Conservation (phyloP, 139 green algal genomes). For the Haematococcus sp. region DNA sequence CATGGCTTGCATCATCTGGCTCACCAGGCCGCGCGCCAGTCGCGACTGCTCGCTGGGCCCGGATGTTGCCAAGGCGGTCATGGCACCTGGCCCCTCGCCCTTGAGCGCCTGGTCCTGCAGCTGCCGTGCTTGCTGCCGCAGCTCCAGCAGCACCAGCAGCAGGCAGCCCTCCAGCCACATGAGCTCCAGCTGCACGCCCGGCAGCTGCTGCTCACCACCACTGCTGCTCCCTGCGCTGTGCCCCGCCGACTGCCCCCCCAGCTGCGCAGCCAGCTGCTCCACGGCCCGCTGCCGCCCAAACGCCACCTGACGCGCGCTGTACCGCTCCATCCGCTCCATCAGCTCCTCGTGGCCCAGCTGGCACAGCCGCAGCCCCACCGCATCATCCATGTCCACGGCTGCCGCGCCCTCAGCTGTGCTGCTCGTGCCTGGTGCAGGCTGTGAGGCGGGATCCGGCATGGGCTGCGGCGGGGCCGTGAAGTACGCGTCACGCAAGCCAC, state of each 20-base stretch:
- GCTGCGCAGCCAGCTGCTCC: no score
- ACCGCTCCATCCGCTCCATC: conserved; percentile 1
- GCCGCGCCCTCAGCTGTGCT: background rate
- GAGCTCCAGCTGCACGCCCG: background rate
- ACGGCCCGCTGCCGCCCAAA: no score
- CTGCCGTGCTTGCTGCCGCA: background rate
- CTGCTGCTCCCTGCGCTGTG: no score
- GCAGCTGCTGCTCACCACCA: background rate
- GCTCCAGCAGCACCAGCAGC: conserved; percentile 13
- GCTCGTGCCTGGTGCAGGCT: background rate
- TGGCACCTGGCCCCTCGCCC: background rate
- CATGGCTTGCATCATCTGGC: conserved; percentile 13
- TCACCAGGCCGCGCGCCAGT: background rate
- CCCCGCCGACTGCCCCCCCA: no score
- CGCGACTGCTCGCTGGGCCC: background rate
- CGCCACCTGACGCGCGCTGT: background rate
- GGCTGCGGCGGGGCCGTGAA: background rate
- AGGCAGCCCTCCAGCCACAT: conserved; percentile 21
- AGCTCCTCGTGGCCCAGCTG: conserved; percentile 3
- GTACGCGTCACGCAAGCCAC: background rate
- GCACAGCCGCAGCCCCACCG: conserved; percentile 5
- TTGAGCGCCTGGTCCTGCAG: background rate
- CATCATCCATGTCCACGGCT: background rate
- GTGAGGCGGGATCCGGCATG: background rate
- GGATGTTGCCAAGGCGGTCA: background rate